Conservation (phyloP, 331 rosid species). For the Quercus tomentella region DNA sequence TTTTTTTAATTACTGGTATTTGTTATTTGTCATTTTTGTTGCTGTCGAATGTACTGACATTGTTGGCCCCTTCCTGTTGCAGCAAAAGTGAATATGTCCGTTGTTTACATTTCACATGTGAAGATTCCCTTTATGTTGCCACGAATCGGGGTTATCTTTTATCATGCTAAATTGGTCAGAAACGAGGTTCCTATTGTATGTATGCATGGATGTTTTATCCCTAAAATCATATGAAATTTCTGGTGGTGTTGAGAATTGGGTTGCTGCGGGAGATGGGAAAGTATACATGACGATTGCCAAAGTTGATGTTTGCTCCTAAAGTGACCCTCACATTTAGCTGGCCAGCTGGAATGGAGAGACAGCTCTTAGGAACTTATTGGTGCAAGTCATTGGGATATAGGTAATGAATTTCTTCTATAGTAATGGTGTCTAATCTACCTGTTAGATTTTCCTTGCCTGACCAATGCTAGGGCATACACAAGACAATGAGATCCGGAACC, state of each 20-base stretch:
- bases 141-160: slow-evolving; percentile 79
- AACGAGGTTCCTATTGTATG: slow-evolving; percentile 72
- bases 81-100: slow-evolving; percentile 97
- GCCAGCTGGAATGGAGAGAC: slow-evolving; percentile 90
- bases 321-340: slow-evolving; percentile 48
- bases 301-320: slow-evolving; percentile 48
- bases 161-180: slow-evolving; percentile 67
- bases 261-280: slow-evolving; percentile 87
- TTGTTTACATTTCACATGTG: slow-evolving; percentile 61
- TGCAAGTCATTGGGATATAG: slow-evolving; percentile 81
- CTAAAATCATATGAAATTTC: slow-evolving; percentile 33
- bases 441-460: slow-evolving; percentile 4
- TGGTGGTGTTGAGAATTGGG: slow-evolving; percentile 58
- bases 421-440: slow-evolving; percentile 1
- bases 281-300: slow-evolving; percentile 63
- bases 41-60: slow-evolving; percentile 16
- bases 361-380: slow-evolving; percentile 81
- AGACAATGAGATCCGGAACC: slow-evolving; percentile 4
- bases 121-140: slow-evolving; percentile 70
- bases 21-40: background rate
- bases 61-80: slow-evolving; percentile 34
- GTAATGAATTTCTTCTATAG: slow-evolving; percentile 34
- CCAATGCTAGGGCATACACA: background rate
- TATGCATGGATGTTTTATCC: slow-evolving; percentile 59
- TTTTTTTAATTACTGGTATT: background rate